These are phyloP conservation scores for Aspergillus alliaceus DNA, from an alignment of 2,329 filamentous ascomycete genomes.

Conservation along the genomic window DNA sequence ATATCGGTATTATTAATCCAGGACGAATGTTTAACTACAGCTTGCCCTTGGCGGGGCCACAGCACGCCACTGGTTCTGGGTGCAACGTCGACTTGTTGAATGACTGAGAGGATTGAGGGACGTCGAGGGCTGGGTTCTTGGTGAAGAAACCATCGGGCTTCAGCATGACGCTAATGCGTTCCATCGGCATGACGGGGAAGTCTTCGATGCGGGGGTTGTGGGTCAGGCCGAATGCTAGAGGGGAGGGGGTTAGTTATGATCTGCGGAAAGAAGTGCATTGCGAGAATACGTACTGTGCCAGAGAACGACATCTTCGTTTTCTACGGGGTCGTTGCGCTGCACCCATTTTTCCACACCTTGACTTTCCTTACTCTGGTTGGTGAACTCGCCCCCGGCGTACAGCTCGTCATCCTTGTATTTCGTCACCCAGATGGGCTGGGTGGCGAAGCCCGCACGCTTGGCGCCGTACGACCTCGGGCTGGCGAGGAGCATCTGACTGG, in stretches of 20 bases:
- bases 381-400: constrained; percentile 57
- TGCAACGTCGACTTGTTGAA: constrained; percentile 45
- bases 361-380: constrained; percentile 56
- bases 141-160: constrained; percentile 55
- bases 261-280: constrained; percentile 28
- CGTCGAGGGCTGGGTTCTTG: constrained; percentile 52
- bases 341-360: constrained; percentile 56
- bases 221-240: constrained; percentile 57
- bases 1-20: background rate
- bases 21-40: background rate
- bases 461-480: constrained; percentile 49
- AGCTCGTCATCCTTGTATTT: constrained; percentile 54
- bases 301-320: constrained; percentile 46
- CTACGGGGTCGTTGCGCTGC: constrained; percentile 46
- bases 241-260: constrained; percentile 8
- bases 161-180: constrained; percentile 50
- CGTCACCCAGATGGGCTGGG: constrained; percentile 58
- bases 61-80: constrained; percentile 26
- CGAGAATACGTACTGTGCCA: constrained; percentile 39
- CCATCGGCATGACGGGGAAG: constrained; percentile 68
- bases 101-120: constrained; percentile 42
- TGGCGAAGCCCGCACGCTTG: constrained; percentile 56
- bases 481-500: constrained; percentile 60
- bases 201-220: constrained; percentile 66
- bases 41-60: background rate